phyloP scores from a whole-genome alignment of 495 filamentous ascomycete species.

The Trichocladium antarcticum region DNA sequence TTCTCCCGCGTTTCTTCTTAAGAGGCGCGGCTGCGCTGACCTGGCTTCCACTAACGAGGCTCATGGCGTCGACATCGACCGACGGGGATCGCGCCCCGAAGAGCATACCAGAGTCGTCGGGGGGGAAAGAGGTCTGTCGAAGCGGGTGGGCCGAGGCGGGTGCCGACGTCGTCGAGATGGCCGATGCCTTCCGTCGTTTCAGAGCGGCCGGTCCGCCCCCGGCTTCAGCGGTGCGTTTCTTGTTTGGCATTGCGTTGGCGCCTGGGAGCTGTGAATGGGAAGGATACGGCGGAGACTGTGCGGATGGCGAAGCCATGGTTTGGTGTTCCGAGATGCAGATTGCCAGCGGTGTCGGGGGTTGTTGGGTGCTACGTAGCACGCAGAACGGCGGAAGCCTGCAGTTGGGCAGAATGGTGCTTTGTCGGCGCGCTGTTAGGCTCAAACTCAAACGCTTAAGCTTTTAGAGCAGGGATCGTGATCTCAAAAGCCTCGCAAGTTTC shows the following conservation, averaged over 20 bases:
- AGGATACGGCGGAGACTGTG: constrained; percentile 42
- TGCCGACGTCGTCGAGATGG: constrained; percentile 36
- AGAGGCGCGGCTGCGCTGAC: constrained; percentile 40
- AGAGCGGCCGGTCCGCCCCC: constrained; percentile 32
- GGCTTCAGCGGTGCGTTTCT: constrained; percentile 46
- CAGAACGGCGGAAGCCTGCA: background rate
- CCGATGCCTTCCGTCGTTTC: constrained; percentile 57
- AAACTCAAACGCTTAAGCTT: too few species aligned
- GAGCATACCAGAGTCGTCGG: constrained; percentile 36
- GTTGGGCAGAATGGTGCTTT: too few species aligned
- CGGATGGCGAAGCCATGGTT: constrained; percentile 52
- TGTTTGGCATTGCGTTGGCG: constrained; percentile 28
- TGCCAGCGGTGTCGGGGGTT: background rate
- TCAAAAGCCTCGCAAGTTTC: too few species aligned
- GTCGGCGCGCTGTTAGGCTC: background rate
- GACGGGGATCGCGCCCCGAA: constrained; percentile 52
- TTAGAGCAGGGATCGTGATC: too few species aligned
- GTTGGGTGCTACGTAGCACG: background rate
- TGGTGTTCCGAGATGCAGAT: background rate
- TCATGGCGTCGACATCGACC: constrained; percentile 50
- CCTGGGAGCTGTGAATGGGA: constrained; percentile 37
- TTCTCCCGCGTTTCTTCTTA: constrained; percentile 52
- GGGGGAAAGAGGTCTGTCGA: constrained; percentile 82
- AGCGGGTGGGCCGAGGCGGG: constrained; percentile 57
- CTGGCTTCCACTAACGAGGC: constrained; percentile 57